These are phyloP conservation scores for Tricholoma sp. DNA, from an alignment of 768 basidiomycete species.

Conservation along the genomic window DNA sequence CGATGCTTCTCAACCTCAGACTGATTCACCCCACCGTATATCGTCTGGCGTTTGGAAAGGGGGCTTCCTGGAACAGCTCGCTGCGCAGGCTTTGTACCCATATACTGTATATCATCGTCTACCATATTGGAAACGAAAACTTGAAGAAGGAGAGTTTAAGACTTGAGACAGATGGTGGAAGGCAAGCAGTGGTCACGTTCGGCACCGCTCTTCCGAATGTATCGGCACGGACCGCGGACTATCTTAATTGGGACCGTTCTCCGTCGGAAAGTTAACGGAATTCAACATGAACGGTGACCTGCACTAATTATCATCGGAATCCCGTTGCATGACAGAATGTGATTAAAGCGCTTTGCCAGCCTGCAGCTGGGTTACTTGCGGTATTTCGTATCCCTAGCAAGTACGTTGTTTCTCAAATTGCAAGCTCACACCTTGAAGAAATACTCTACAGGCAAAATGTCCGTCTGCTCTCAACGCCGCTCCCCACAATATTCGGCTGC, in stretches of 20 bases:
- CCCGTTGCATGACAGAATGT: neutral
- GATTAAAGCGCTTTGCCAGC: neutral
- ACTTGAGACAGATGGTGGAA: constrained; percentile 10
- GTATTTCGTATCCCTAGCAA: no score
- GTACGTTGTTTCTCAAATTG: neutral
- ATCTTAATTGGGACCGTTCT: neutral
- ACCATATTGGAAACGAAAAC: constrained; percentile 19
- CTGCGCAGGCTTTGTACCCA: constrained; percentile 38
- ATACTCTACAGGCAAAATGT: neutral
- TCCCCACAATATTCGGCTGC: neutral
- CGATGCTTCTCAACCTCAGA: constrained; percentile 13
- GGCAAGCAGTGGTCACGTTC: neutral
- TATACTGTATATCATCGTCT: constrained; percentile 61
- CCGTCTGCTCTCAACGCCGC: neutral
- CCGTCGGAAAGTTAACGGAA: neutral
- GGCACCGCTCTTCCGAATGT: neutral
- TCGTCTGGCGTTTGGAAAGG: constrained; percentile 25
- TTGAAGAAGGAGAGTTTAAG: neutral
- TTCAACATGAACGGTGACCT: neutral
- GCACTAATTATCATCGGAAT: neutral
- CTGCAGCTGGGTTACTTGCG: no score
- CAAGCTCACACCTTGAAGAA: neutral
- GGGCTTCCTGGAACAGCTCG: constrained; percentile 17
- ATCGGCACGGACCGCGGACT: neutral
- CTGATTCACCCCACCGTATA: constrained; percentile 36